phyloP scores from a whole-genome alignment of 805 yeast genomes.

The Saturnispora mendoncae region DNA sequence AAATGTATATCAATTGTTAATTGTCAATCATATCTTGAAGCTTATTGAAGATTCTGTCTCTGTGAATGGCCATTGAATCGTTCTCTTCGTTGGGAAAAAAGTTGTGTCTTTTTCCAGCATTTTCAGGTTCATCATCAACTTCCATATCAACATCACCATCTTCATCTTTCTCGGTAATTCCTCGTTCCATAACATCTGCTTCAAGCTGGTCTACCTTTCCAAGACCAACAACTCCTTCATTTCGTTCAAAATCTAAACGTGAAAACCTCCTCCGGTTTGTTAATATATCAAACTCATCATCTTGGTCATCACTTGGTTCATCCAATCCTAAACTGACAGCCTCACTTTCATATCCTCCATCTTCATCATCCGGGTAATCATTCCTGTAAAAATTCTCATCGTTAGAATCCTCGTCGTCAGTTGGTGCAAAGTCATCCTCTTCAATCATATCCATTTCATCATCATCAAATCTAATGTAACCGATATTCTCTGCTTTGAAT shows the following conservation, averaged over 20 bases:
- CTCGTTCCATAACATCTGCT: conserved; percentile 15
- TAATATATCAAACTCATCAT: conserved; percentile 29
- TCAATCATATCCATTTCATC: conserved; percentile 33
- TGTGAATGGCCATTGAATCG: conserved; percentile 52
- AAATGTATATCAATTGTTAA: too few relatives aligned
- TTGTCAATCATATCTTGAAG: conserved; percentile 48
- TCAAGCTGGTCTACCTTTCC: conserved; percentile 27
- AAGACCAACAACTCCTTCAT: conserved; percentile 24
- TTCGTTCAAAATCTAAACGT: conserved; percentile 20
- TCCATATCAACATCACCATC: conserved; percentile 14
- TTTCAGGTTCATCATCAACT: conserved; percentile 15
- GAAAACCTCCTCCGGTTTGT: conserved; percentile 28
- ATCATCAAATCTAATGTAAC: conserved; percentile 47
- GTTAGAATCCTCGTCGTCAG: conserved; percentile 79
- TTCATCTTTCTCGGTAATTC: conserved; percentile 8
- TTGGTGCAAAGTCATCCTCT: conserved; percentile 26
- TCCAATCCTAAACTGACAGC: conserved; percentile 19
- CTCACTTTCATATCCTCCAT: conserved; percentile 39
- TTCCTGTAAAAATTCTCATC: conserved; percentile 89
- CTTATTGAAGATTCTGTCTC: conserved; percentile 53
- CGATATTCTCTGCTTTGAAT: conserved; percentile 33
- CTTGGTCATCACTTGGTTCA: conserved; percentile 33
- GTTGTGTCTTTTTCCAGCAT: conserved; percentile 32
- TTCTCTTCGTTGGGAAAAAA: conserved; percentile 50
- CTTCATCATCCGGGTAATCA: conserved; percentile 94